Evolutionary conservation across 495 filamentous ascomycete species (phyloP), one percentile per base, ranked within the genome.

Genomic region (Aspergillus kassunensis): DNA sequence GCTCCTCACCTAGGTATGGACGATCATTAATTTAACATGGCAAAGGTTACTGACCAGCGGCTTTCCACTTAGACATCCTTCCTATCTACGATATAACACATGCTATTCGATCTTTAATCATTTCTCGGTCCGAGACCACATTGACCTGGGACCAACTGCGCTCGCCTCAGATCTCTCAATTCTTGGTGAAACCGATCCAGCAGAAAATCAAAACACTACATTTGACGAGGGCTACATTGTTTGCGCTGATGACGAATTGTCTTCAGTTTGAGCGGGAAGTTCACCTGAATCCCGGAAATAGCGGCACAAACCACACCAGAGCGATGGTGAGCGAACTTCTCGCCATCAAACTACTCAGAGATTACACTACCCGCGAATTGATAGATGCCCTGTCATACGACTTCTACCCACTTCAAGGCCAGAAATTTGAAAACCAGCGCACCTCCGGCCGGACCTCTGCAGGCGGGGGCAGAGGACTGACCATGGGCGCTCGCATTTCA

Each of bases 111-210:
- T 80, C 88, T 16, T 72, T 96, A 35, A 84, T 97, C 39, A 77
- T 87, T 44, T 76, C 87, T 18, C 80, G 86, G 65, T 92, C 89
- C 68, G 91, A 97, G 67, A 96, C 91, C 4, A 91, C 88, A 0
- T 69, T 97, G 44, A 84, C 88, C n/a, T 97, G 91, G 91, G 91
- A 96, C 53, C 92, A 97, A 67, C 74, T 97, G 54, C 81, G 91
- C 43, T 95, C 91, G 9, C 92, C 91, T 6, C 92, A 97, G 64
- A 86, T 97, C 29, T 96, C 90, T 13, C 90, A 95, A 66, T 97
- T 97, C 64, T 77, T 97, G 19, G 79, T 96, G 59, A 97, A 96
- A 72, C 92, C 92, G 2, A 84, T 87, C 30, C 89, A 90, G 66
- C 88, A 91, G 55, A 86, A 90, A 58, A 88, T 95, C 31, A 80